These are phyloP conservation scores for Aspergillus vadensis DNA, from an alignment of 2,329 filamentous ascomycete genomes.

Conservation along the genomic window DNA sequence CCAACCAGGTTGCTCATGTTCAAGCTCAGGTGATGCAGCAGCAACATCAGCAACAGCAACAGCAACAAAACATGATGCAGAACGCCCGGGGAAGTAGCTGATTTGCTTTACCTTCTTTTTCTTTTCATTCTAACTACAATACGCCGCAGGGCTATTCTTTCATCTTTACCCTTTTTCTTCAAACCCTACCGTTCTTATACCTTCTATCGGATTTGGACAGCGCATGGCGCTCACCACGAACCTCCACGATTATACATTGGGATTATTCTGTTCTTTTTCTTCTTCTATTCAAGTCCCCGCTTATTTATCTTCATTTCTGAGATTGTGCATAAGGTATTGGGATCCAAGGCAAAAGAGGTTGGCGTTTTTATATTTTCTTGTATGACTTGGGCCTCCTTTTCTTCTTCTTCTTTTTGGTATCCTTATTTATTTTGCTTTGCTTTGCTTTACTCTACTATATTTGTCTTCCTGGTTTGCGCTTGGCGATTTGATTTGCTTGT, in stretches of 20 bases:
- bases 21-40: slow-evolving; percentile 40
- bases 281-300: not conserved
- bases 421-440: not conserved
- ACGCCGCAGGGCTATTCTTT: not conserved
- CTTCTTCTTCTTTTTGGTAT: slow-evolving; percentile 13
- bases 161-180: not conserved
- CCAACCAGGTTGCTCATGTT: slow-evolving; percentile 33
- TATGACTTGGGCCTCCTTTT: not conserved
- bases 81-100: slow-evolving; percentile 40
- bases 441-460: slow-evolving; percentile 7
- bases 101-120: not conserved
- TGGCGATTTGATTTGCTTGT: slow-evolving; percentile 16
- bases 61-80: slow-evolving; percentile 47
- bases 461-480: slow-evolving; percentile 8
- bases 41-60: slow-evolving; percentile 34
- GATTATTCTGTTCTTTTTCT: not conserved
- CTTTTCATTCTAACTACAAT: slow-evolving; percentile 14
- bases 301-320: slow-evolving; percentile 12
- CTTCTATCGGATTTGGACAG: not conserved
- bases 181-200: not conserved
- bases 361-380: slow-evolving; percentile 14
- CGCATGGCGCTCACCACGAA: not conserved
- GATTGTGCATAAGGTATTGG: slow-evolving; percentile 16
- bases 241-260: not conserved
- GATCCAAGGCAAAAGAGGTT: slow-evolving; percentile 17